These are phyloP conservation scores for Ilex paraguariensis DNA, from an alignment of 305 asterid genomes.

Conservation along the genomic window DNA sequence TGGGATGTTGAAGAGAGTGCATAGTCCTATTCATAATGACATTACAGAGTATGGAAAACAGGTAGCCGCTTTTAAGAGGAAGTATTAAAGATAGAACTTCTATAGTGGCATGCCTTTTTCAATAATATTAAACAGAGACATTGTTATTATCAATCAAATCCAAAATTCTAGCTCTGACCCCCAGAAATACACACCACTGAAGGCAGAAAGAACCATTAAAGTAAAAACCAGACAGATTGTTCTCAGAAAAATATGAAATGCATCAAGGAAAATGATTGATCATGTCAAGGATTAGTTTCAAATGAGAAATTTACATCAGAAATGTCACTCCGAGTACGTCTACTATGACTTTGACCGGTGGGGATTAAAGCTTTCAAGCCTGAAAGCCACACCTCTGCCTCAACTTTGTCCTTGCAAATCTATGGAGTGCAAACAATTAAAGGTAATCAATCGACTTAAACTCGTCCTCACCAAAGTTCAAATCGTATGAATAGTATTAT, in stretches of 20 bases:
- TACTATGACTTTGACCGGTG: conserved; percentile 44
- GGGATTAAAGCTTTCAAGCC: conserved; percentile 71
- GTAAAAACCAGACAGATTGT: no score
- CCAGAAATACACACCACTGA: neutral
- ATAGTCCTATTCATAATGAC: no score
- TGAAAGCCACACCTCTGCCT: conserved; percentile 86
- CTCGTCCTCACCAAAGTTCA: conserved; percentile 1
- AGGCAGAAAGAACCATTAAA: neutral
- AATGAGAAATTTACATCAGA: conserved; percentile 43
- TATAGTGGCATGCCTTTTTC: no score
- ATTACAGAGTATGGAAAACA: no score
- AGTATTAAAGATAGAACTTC: no score
- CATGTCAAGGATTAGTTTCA: conserved; percentile 8
- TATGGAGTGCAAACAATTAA: conserved; percentile 22
- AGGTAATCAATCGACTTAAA: neutral
- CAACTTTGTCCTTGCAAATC: conserved; percentile 92
- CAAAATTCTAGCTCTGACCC: no score
- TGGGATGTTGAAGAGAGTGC: no score
- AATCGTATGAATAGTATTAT: neutral
- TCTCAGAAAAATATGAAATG: no score
- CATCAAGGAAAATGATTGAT: conserved; percentile 6
- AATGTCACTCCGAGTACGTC: conserved; percentile 75
- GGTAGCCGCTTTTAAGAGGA: no score
- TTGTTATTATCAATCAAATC: no score
- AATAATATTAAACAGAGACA: no score